Percentiles rank a stretch among this genome's conserved stretches.
Evolutionary conservation across 148 eudicot species (phyloP).

Genomic region (Chenopodium album): DNA sequence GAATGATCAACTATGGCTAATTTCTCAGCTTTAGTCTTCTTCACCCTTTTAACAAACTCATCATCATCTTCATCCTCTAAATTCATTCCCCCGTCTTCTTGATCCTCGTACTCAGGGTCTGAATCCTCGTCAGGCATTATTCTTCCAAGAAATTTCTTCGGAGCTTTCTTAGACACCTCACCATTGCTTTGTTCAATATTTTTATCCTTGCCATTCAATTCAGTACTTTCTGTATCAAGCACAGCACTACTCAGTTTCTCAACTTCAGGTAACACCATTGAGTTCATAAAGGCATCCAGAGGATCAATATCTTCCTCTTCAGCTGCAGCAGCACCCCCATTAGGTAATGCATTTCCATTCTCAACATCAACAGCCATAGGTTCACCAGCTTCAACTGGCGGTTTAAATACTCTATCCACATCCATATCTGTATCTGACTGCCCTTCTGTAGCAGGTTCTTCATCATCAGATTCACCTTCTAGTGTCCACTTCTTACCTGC

Average conservation of each 20-base stretch:
- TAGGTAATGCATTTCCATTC: constrained; percentile 31
- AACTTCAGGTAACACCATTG: constrained; percentile 78
- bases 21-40: constrained; percentile 80
- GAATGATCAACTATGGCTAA: constrained; percentile 77
- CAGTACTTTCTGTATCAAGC: constrained; percentile 26
- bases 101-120: constrained; percentile 54
- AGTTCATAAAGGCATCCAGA: constrained; percentile 77
- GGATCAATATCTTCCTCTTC: constrained; percentile 84
- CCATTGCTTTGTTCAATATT: constrained; percentile 31
- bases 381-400: constrained; percentile 36
- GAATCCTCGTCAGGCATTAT: constrained; percentile 77
- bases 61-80: constrained; percentile 81
- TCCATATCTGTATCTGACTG: constrained; percentile 45
- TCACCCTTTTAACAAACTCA: constrained; percentile 79
- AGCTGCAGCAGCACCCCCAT: constrained; percentile 25
- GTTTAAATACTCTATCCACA: constrained; percentile 41
- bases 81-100: constrained; percentile 47
- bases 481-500: constrained; percentile 80
- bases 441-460: constrained; percentile 51
- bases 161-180: constrained; percentile 37
- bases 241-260: constrained; percentile 48
- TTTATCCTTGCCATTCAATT: constrained; percentile 28
- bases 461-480: constrained; percentile 88
- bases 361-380: constrained; percentile 47
- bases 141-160: constrained; percentile 54